Base-by-base conservation (phyloP, 2,329 filamentous ascomycete genomes). In the Penicillium nordicum region DNA sequence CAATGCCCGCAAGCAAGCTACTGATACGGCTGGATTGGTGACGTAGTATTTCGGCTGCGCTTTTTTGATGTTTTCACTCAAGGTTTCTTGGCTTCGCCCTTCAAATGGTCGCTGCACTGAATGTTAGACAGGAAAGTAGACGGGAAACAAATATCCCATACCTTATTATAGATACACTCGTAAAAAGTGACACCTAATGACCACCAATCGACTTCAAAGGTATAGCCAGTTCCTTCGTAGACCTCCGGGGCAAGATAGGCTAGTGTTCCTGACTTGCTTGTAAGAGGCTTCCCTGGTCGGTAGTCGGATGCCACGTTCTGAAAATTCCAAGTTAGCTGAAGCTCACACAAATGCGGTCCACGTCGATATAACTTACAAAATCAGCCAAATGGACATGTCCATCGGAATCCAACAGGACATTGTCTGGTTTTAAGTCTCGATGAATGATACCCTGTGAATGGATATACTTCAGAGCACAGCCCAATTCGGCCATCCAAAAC, bases 111-210 rank as follows among this genome's bases (percentile, higher is more conserved):
- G 85, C 90, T 96, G 69, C 38, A 36, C 48, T 25, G 11, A 27
- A 38, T 49, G 67, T 79, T 67, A 79, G 73, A 53, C 7, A 12
- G 18, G 12, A 18, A 37, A 11, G 2, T 16, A n/a, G 7, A 25
- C 59, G 32, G 25, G 10, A 12, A 41, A 42, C 7, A 1, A 16
- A 36, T 34, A 8, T 27, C 14, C 18, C 50, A 25, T 48, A 92
- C 91, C 87, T 95, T 97, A 78, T 95, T 96, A 79, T 97, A 99
- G 63, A 99, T 97, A 82, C 94, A 97, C 75, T 99, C 94, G 74
- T 97, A 99, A 74, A 97, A 97, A n/a, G 96, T 83, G 44, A 99
- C 94, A 47, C 94, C 94, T 23, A 99, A 77, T 6, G 94, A 97
- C 94, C 94, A 99, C 94, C 94, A 99, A 73, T 99, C 94, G 41